phyloP scores from a whole-genome alignment of 2,329 filamentous ascomycete species.

The Leptographium procerum region DNA sequence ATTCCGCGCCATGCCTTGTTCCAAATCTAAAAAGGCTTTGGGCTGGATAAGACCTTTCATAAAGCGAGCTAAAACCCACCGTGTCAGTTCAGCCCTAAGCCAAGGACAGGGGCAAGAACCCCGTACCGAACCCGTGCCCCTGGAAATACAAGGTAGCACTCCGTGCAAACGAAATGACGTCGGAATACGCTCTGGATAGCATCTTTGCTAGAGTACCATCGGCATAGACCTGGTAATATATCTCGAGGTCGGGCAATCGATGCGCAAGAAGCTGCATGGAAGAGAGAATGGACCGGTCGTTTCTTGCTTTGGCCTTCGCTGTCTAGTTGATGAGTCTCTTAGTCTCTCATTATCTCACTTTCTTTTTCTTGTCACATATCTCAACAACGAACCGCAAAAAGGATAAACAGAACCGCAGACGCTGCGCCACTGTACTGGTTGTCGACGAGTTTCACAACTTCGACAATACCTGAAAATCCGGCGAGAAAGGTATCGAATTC shows the following conservation, averaged over 20 bases:
- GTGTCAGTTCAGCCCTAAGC: too few species aligned
- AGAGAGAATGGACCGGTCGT: neutral
- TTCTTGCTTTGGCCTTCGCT: neutral
- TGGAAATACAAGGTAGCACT: neutral
- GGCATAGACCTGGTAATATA: neutral
- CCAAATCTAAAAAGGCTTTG: too few species aligned
- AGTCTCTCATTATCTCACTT: too few species aligned
- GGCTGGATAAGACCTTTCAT: too few species aligned
- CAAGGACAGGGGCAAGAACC: too few species aligned
- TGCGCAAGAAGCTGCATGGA: neutral
- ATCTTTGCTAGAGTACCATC: neutral
- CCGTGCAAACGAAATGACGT: neutral
- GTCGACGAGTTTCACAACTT: neutral
- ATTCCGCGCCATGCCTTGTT: too few species aligned
- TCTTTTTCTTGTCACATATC: too few species aligned
- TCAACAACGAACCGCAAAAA: neutral
- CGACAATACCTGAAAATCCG: neutral
- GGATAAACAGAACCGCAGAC: neutral
- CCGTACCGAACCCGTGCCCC: neutral
- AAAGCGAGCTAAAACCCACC: too few species aligned
- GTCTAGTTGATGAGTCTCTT: neutral
- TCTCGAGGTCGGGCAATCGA: neutral
- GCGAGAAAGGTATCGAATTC: neutral
- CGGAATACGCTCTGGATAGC: neutral
- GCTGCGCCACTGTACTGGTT: neutral